Percentiles rank a stretch among this genome's conserved stretches.
Conservation (phyloP, 225 moss, liverwort and hornwort species). For the Ulota crispa region DNA sequence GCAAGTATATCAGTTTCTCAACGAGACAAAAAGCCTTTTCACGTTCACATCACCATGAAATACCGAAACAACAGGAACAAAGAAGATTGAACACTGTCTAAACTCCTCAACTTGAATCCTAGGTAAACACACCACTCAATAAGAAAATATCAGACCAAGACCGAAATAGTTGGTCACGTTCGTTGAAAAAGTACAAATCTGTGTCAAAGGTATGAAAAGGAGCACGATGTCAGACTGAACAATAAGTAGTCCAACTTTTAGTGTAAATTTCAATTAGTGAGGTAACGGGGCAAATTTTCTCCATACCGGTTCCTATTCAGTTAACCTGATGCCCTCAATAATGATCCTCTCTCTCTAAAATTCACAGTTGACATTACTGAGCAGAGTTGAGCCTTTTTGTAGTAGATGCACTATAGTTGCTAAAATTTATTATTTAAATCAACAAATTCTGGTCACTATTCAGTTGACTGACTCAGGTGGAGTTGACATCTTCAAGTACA, state of each 20-base stretch:
- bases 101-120: neutral
- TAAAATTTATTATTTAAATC: neutral
- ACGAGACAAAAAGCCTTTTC: neutral
- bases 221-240: neutral
- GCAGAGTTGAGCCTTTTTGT: neutral
- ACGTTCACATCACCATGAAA: neutral
- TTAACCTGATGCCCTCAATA: neutral
- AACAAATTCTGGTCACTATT: neutral
- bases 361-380: neutral
- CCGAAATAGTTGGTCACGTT: neutral
- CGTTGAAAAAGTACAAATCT: neutral
- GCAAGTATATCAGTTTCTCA: neutral
- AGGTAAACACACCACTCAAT: neutral
- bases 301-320: neutral
- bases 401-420: neutral
- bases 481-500: neutral
- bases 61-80: neutral
- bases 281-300: neutral
- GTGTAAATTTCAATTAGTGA: neutral
- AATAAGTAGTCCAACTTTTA: neutral
- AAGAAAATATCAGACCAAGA: neutral
- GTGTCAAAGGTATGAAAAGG: neutral
- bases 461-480: neutral
- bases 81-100: neutral
- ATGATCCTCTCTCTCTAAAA: neutral